Base-by-base conservation (phyloP, 2,329 filamentous ascomycete species). In the Harringtonia lauricola region DNA sequence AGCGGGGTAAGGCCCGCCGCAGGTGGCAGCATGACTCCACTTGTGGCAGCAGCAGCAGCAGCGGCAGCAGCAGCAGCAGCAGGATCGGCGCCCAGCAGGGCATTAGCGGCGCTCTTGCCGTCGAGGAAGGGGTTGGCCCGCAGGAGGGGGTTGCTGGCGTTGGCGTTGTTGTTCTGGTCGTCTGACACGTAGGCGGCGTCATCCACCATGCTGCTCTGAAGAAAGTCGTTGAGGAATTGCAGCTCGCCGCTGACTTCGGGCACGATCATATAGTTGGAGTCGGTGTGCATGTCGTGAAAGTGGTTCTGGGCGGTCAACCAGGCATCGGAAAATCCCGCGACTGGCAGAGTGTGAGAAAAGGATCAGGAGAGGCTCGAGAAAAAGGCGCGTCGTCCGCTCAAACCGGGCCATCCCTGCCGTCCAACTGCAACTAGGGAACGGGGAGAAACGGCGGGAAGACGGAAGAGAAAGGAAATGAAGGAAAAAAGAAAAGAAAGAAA, bases 201-300 rank as follows among this genome's bases (percentile, higher is more conserved):
- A 64, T 96, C 89, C 51, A 95, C 74, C 44, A 95, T 68, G 59
- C 86, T 94, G 53, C 81, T 94, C 62, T 89, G 92, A 48, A 98
- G 74, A 59, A 96, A 96, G 63, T 98, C 90, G 68, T 94, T 94
- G 58, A 98, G 78, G 41, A 96, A 70, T 59, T 95, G 95, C 63
- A 95, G 95, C 68, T 98, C 92, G 65, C 92, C 92, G 48, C 85
- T 89, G 54, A 95, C 86, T 64, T 98, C 92, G 50, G 88, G 86
- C 40, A 71, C 67, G 66, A 95, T 94, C 83, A 95, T 89, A 68
- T 92, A 96, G 58, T 86, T 92, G 47, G 86, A 84, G 65, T 95
- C 87, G 59, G 81, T 86, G 66, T 92, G 87, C 81, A 95, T 92
- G 64, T 95, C 88, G 69, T 94, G 83, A 63, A 86, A 92, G 58